These are phyloP conservation scores for Pseudoneurospora amorphoporcata DNA, from an alignment of 495 filamentous ascomycete species.

Conservation along the genomic window DNA sequence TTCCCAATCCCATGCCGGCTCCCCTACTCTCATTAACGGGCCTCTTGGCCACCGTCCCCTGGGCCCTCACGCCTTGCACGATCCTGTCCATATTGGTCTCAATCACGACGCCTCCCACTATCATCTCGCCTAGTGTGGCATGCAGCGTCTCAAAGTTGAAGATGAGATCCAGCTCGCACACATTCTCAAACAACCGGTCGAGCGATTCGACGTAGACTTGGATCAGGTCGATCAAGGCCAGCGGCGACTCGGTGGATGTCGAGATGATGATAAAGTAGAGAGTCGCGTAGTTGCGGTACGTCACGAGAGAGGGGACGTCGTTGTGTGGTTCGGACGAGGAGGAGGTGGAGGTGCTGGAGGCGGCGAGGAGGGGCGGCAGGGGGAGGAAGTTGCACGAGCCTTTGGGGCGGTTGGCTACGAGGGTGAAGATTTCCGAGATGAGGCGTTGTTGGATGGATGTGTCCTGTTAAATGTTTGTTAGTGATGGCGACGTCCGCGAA, in stretches of 20 bases:
- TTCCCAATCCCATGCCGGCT: conserved; percentile 5
- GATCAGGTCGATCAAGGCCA: conserved; percentile 90
- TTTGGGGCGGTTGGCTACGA: conserved; percentile 76
- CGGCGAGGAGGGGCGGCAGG: conserved; percentile 39
- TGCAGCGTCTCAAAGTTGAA: conserved; percentile 98
- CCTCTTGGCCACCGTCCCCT: conserved; percentile 68
- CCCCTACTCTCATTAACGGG: conserved; percentile 43
- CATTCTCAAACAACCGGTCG: conserved; percentile 92
- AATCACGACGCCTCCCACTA: conserved; percentile 90
- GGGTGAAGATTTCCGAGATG: conserved; percentile 95
- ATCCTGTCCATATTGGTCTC: conserved; percentile 86
- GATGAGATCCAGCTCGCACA: conserved; percentile 95
- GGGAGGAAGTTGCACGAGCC: conserved; percentile 97
- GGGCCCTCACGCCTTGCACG: conserved; percentile 69
- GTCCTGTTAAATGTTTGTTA: conserved; percentile 45
- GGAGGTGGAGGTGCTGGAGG: conserved; percentile 37
- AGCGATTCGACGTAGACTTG: conserved; percentile 96
- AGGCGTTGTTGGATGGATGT: conserved; percentile 92
- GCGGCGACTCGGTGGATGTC: conserved; percentile 92
- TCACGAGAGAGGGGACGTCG: conserved; percentile 88
- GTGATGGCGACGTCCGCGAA: too few relatives aligned
- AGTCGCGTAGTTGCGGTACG: conserved; percentile 96
- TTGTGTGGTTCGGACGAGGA: conserved; percentile 58
- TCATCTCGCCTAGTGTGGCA: conserved; percentile 84
- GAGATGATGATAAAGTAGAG: conserved; percentile 98